phyloP scores from a whole-genome alignment of 495 filamentous ascomycete genomes.

The Annulohypoxylon stygium region DNA sequence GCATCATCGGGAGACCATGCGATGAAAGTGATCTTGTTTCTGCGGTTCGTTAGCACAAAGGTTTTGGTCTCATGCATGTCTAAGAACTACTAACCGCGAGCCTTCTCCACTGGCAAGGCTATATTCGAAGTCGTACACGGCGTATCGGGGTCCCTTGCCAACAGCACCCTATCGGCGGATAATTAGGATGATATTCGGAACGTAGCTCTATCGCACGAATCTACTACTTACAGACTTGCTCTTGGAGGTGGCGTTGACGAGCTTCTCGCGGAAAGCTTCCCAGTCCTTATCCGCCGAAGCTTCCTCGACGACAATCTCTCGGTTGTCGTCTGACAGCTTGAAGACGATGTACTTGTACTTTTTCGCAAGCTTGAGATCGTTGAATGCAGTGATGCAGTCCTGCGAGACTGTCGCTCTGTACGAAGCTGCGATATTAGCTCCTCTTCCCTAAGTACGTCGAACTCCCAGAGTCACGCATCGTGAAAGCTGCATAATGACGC shows the following conservation, averaged over 20 bases:
- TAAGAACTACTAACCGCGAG: conserved; percentile 69
- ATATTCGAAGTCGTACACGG: conserved; percentile 92
- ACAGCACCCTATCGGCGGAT: conserved; percentile 60
- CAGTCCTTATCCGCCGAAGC: conserved; percentile 72
- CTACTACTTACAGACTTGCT: conserved; percentile 55
- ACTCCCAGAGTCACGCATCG: conserved; percentile 26
- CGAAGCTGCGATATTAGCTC: conserved; percentile 47
- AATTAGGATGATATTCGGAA: conserved; percentile 29
- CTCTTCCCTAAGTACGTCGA: conserved; percentile 18
- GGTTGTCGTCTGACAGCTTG: conserved; percentile 95
- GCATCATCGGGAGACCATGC: conserved; percentile 91
- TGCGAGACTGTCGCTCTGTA: conserved; percentile 80
- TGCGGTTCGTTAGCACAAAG: conserved; percentile 54
- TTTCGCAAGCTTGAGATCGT: conserved; percentile 90
- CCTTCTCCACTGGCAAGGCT: conserved; percentile 83
- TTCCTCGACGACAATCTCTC: conserved; percentile 84
- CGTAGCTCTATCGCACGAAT: background rate
- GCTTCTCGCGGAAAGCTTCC: conserved; percentile 83
- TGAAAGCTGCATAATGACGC: conserved; percentile 38
- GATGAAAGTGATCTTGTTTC: conserved; percentile 97
- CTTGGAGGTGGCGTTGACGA: conserved; percentile 71
- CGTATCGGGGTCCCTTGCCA: conserved; percentile 87
- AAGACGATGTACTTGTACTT: conserved; percentile 95
- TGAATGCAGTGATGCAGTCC: conserved; percentile 86
- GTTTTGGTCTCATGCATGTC: background rate